Conservation (phyloP, 306 rosid genomes). For the Mucuna pruriens region DNA sequence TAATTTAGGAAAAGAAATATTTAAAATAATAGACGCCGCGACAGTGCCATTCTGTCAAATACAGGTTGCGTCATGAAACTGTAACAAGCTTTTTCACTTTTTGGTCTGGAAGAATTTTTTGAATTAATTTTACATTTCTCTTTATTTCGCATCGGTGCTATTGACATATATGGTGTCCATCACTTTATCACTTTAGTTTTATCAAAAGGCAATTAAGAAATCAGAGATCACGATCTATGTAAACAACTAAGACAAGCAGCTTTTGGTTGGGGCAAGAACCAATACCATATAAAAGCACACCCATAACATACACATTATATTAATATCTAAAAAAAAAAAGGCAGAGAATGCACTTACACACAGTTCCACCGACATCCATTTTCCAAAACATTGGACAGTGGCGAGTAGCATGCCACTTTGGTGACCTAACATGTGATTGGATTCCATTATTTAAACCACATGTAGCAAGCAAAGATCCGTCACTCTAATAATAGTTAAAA, state of each 20-base stretch:
- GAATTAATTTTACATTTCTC: background rate
- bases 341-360: constrained; percentile 12
- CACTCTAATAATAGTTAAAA: background rate
- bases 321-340: background rate
- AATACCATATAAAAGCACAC: constrained; percentile 36
- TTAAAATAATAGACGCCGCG: no score
- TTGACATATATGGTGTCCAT: background rate
- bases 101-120: background rate
- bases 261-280: background rate
- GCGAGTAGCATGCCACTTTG: constrained; percentile 9
- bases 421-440: constrained; percentile 3
- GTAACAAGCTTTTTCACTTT: background rate
- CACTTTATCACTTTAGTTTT: background rate
- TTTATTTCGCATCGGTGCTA: background rate
- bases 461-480: background rate
- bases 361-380: constrained; percentile 31
- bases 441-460: background rate
- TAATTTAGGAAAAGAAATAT: no score
- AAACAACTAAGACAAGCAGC: background rate
- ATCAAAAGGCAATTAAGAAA: constrained; percentile 8
- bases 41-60: no score
- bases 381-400: constrained; percentile 35
- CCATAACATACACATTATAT: background rate
- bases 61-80: background rate
- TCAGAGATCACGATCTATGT: background rate